Evolutionary conservation across 306 rosid species (phyloP).

Genomic region (Pyrus pyrifolia): DNA sequence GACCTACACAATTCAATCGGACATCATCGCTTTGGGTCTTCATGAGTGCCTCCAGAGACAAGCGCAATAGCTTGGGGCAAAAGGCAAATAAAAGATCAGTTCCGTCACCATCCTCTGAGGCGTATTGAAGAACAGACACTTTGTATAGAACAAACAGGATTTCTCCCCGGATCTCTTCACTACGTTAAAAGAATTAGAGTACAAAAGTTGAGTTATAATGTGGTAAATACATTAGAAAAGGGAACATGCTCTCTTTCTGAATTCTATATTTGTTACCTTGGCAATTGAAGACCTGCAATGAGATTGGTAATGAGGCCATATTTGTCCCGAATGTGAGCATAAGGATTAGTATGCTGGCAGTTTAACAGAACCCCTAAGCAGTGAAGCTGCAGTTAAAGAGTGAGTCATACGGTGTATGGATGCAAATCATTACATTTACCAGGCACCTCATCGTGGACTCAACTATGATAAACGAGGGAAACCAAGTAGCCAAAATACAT

Average conservation of each 20-base stretch:
- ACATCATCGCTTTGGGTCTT: constrained; percentile 83
- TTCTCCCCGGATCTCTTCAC: constrained; percentile 91
- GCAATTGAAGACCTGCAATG: constrained; percentile 74
- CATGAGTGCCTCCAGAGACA: constrained; percentile 66
- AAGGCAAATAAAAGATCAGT: constrained; percentile 48
- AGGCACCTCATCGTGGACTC: background rate
- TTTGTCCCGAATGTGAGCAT: constrained; percentile 41
- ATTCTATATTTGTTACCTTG: constrained; percentile 47
- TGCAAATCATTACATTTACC: background rate
- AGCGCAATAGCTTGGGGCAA: constrained; percentile 61
- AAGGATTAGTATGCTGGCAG: constrained; percentile 43
- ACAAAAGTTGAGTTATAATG: background rate
- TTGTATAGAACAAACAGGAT: constrained; percentile 75
- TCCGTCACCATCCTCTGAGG: constrained; percentile 47
- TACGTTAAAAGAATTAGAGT: constrained; percentile 24
- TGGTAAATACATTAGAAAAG: background rate
- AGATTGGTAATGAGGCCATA: constrained; percentile 55
- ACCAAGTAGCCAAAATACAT: too few species aligned
- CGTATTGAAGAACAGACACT: constrained; percentile 41
- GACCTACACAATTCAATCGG: constrained; percentile 84
- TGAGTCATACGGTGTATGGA: background rate
- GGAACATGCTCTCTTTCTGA: background rate
- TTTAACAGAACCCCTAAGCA: constrained; percentile 73
- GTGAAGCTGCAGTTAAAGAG: constrained; percentile 57
- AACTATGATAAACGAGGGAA: too few species aligned